Percentiles rank a stretch among this genome's conserved stretches.
Evolutionary conservation across 768 basidiomycete genomes (phyloP).

Genomic region (Boletus rubescentipes): DNA sequence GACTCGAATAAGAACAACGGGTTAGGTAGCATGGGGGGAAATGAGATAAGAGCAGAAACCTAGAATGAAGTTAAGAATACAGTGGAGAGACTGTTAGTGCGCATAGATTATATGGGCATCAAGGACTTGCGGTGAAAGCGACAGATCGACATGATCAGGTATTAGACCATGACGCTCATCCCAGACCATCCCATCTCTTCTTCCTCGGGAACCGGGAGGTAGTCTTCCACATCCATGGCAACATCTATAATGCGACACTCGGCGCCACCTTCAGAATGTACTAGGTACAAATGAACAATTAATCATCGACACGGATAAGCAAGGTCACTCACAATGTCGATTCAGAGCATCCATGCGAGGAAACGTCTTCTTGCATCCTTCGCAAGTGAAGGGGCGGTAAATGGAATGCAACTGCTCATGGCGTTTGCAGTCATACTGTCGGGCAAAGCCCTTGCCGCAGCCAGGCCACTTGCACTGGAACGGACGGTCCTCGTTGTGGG

Average conservation of each 20-base stretch:
- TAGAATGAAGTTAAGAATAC: slow-evolving; percentile 13
- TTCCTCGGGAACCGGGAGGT: slow-evolving; percentile 25
- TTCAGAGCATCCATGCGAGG: slow-evolving; percentile 95
- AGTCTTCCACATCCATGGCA: slow-evolving; percentile 26
- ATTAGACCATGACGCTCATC: slow-evolving; percentile 34
- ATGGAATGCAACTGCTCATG: slow-evolving; percentile 95
- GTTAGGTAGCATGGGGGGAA: too few relatives aligned
- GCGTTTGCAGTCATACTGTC: slow-evolving; percentile 95
- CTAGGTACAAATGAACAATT: slow-evolving; percentile 34
- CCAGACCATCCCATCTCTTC: slow-evolving; percentile 34
- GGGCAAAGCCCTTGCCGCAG: slow-evolving; percentile 89
- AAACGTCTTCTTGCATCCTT: slow-evolving; percentile 91
- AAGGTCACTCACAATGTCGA: slow-evolving; percentile 70
- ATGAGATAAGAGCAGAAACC: slow-evolving; percentile 22
- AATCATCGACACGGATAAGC: neutral
- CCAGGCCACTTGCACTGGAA: slow-evolving; percentile 95
- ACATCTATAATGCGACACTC: slow-evolving; percentile 56
- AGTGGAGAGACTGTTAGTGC: slow-evolving; percentile 17
- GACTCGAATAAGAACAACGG: too few relatives aligned
- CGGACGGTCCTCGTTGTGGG: slow-evolving; percentile 92
- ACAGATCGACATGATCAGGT: slow-evolving; percentile 4
- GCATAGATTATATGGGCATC: slow-evolving; percentile 27
- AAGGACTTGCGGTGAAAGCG: slow-evolving; percentile 15
- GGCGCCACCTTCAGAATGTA: slow-evolving; percentile 79
- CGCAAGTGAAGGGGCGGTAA: slow-evolving; percentile 88